Conservation (phyloP, 2,329 filamentous ascomycete species). For the Hypoxylon sp. region DNA sequence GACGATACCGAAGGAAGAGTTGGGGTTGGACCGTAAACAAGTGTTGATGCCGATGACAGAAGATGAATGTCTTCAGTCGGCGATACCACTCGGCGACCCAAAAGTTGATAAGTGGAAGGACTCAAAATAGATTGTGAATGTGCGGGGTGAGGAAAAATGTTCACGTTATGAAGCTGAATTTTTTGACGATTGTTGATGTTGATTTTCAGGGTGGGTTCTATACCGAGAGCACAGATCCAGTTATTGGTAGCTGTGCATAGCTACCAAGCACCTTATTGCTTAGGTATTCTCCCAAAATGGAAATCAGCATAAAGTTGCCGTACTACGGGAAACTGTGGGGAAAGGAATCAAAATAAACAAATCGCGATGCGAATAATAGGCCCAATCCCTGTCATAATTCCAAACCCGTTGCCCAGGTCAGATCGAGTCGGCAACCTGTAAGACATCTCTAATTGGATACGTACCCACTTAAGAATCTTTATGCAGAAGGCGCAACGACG, state of each 20-base stretch:
- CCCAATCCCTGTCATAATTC: constrained; percentile 35
- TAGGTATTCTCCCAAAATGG: constrained; percentile 15
- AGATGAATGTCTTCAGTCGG: background rate
- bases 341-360: constrained; percentile 46
- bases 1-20: constrained; percentile 1
- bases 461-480: background rate
- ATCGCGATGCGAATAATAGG: constrained; percentile 30
- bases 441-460: constrained; percentile 3
- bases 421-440: constrained; percentile 31
- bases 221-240: background rate
- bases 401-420: constrained; percentile 34
- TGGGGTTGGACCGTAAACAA: constrained; percentile 3
- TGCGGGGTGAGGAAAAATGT: background rate
- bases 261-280: background rate
- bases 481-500: background rate
- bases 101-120: background rate
- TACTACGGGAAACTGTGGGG: constrained; percentile 37
- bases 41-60: background rate
- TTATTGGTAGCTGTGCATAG: background rate
- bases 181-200: constrained; percentile 38
- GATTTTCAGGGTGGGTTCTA: constrained; percentile 19
- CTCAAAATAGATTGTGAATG: background rate
- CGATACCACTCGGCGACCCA: background rate
- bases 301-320: constrained; percentile 33
- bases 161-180: constrained; percentile 9